phyloP scores from a whole-genome alignment of 169 alveolate species.

The Plasmodium chabaudi region DNA sequence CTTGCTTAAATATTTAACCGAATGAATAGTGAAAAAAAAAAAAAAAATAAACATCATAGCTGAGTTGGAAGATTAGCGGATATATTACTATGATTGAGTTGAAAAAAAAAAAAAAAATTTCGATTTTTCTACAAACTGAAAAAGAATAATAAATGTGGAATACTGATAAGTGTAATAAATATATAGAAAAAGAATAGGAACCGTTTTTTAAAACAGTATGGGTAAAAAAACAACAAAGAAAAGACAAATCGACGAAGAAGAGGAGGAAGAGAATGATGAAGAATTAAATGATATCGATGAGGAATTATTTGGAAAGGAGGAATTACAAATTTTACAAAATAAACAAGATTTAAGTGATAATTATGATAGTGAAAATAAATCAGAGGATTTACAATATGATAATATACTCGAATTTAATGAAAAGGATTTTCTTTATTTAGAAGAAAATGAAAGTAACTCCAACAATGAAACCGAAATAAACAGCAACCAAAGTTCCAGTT shows the following conservation, averaged over 20 bases:
- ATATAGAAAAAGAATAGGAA: too few relatives aligned
- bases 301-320: conserved; percentile 67
- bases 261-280: not conserved
- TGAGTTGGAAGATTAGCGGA: too few relatives aligned
- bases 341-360: not conserved
- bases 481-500: too few relatives aligned
- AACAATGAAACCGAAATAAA: conserved; percentile 27
- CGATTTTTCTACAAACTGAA: too few relatives aligned
- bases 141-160: too few relatives aligned
- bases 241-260: conserved; percentile 8
- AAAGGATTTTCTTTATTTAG: conserved; percentile 27
- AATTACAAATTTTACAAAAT: conserved; percentile 49
- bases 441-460: conserved; percentile 10
- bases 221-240: not conserved
- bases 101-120: too few relatives aligned
- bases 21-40: too few relatives aligned
- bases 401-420: not conserved
- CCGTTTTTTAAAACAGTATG: too few relatives aligned
- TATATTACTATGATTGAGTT: too few relatives aligned
- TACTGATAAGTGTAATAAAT: too few relatives aligned
- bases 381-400: not conserved
- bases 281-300: conserved; percentile 50
- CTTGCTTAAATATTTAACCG: too few relatives aligned
- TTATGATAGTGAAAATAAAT: not conserved
- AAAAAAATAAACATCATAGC: too few relatives aligned